Evolutionary conservation across 2,329 filamentous ascomycete species (phyloP).

Genomic region (Dothistroma pini): DNA sequence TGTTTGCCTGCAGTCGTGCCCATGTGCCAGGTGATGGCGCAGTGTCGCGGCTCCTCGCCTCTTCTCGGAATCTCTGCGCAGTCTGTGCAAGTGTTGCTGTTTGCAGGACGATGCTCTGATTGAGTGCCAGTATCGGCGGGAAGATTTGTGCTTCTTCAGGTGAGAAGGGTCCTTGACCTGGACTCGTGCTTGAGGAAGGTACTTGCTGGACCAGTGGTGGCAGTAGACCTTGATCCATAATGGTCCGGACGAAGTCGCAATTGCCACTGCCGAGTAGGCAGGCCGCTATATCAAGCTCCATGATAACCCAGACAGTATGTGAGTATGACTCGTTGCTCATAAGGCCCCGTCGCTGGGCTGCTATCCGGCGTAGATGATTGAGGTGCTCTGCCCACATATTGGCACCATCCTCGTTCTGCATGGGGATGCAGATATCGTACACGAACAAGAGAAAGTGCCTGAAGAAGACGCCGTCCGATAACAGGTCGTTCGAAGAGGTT

Average conservation of each 20-base stretch:
- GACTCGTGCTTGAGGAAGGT: conserved; percentile 9
- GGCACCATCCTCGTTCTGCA: conserved; percentile 32
- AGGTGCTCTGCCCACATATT: conserved; percentile 55
- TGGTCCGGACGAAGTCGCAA: conserved; percentile 49
- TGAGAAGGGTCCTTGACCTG: conserved; percentile 22
- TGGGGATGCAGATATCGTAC: conserved; percentile 48
- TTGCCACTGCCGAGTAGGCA: conserved; percentile 51
- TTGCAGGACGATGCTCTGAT: conserved; percentile 45
- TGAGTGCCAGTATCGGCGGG: conserved; percentile 43
- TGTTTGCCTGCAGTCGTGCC: conserved; percentile 27
- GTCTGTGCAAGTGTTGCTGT: conserved; percentile 45
- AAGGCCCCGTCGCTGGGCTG: conserved; percentile 45
- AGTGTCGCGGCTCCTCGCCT: conserved; percentile 24
- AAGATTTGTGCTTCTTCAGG: conserved; percentile 25
- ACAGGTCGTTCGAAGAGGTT: conserved; percentile 49
- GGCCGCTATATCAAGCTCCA: conserved; percentile 54
- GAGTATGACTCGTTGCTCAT: conserved; percentile 42
- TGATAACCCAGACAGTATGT: conserved; percentile 54
- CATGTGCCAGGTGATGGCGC: conserved; percentile 20
- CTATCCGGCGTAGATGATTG: conserved; percentile 50
- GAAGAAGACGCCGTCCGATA: conserved; percentile 54
- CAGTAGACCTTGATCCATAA: conserved; percentile 48
- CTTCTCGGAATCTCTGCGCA: conserved; percentile 40
- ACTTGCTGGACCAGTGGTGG: conserved; percentile 37
- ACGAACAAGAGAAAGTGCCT: conserved; percentile 56